Base-by-base conservation (phyloP, 768 basidiomycete species). In the Infundibulicybe gibba region DNA sequence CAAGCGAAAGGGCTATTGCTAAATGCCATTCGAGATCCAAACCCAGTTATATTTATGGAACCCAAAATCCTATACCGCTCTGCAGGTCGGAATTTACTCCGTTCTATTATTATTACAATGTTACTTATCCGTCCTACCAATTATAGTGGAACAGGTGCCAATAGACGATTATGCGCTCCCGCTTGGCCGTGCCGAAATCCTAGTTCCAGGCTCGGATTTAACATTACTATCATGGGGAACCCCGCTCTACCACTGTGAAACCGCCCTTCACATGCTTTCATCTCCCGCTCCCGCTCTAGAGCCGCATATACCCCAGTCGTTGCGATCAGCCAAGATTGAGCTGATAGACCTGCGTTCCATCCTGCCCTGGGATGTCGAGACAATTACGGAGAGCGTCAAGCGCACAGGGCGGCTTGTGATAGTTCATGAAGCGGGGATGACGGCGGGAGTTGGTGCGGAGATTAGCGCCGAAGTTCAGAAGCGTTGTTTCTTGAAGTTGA, bases 1-100 rank as follows among this genome's bases (percentile, higher is more conserved):
- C 94, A 97, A 71, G 93, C 92, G n/a, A 97, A 97, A 65, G 94
- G 94, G 1, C 72, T 97, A 2, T 71, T 97, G 4, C 73, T 97
- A 8, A 79, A 82, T 13, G 84, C 92, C 0, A 91, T 97, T 45
- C 81, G 93, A 32, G 94, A 97, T 57, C 90, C 91, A 0, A 94
- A 94, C 57, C 94, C 94, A 0, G 89, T 93, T 12, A 81, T 97
- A 38, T 91, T 97, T 64, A 90, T 97, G 85, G 94, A 97, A 63
- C 94, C 94, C 39, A 85, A 97, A 70, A 79, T 95, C 47, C 70
- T 97, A 12, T 97, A 97, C 62, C 85, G 94, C 42, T 94, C 93
- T 39, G 81, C 94, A 57, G 80, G 87, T 87, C 54, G 41, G 48
- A 45, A 40, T 40, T 8, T 25, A 13, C 14, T 16, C 13, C 13